phyloP scores from a whole-genome alignment of 306 rosid genomes.

The Quercus glauca region DNA sequence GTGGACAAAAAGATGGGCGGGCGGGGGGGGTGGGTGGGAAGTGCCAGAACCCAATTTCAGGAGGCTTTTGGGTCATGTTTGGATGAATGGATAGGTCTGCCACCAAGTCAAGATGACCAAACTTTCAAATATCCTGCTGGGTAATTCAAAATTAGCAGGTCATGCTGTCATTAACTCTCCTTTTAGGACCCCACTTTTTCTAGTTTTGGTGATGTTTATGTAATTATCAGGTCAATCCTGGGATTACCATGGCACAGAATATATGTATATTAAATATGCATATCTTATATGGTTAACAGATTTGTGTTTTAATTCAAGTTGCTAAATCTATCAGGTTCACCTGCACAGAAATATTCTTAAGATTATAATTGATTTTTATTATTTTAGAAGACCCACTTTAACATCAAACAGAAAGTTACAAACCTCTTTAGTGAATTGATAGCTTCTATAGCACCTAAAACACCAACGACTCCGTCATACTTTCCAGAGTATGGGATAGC shows the following conservation, averaged over 20 bases:
- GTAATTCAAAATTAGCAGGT: conserved; percentile 6
- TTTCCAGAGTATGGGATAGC: conserved; percentile 97
- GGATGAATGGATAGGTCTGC: background rate
- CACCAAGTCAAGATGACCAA: background rate
- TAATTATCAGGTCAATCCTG: background rate
- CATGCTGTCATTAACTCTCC: background rate
- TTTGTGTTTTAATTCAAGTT: background rate
- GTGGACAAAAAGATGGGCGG: background rate
- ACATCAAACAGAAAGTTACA: conserved; percentile 17
- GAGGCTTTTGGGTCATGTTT: background rate
- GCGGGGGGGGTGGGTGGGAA: background rate
- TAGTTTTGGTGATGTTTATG: background rate
- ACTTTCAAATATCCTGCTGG: background rate
- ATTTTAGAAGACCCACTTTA: background rate
- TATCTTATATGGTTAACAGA: background rate
- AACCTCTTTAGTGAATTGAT: conserved; percentile 81
- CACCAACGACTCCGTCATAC: conserved; percentile 96
- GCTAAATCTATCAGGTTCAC: conserved; percentile 10
- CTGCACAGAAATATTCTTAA: conserved; percentile 8
- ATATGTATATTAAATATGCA: background rate
- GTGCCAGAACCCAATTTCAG: conserved; percentile 1
- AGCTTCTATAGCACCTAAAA: conserved; percentile 98
- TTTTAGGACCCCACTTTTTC: conserved; percentile 2
- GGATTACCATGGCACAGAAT: background rate
- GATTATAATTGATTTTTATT: conserved; percentile 1